These are phyloP conservation scores for Garcia nutans DNA, from an alignment of 345 rosid genomes.

Conservation along the genomic window DNA sequence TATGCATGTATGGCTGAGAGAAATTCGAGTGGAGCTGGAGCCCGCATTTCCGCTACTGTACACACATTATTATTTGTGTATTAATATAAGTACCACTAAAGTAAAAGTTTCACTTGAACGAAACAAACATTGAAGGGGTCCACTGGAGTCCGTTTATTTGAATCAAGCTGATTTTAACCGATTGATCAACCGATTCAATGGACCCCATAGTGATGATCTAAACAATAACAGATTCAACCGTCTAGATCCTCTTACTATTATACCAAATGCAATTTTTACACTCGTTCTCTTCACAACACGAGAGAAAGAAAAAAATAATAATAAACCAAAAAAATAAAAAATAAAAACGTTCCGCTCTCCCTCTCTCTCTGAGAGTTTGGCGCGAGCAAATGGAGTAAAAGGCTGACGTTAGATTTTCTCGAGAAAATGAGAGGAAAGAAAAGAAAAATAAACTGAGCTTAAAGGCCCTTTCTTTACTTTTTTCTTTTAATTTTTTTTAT, in stretches of 20 bases:
- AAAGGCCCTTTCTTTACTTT: background rate
- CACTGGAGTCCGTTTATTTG: background rate
- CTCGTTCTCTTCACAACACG: background rate
- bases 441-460: background rate
- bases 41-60: too few relatives aligned
- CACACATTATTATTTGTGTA: too few relatives aligned
- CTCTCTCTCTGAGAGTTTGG: background rate
- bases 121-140: background rate
- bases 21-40: too few relatives aligned
- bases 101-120: background rate
- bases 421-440: constrained; percentile 4
- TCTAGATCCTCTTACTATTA: background rate
- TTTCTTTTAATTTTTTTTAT: background rate
- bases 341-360: background rate
- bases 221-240: background rate
- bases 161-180: background rate
- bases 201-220: background rate
- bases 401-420: constrained; percentile 15
- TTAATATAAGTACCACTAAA: too few relatives aligned
- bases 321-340: background rate
- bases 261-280: constrained; percentile 4
- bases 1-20: too few relatives aligned
- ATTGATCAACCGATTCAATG: background rate
- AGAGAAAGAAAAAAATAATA: background rate
- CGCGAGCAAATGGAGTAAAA: background rate